phyloP scores from a whole-genome alignment of 805 yeast genomes.

The Lipomyces lipofer region DNA sequence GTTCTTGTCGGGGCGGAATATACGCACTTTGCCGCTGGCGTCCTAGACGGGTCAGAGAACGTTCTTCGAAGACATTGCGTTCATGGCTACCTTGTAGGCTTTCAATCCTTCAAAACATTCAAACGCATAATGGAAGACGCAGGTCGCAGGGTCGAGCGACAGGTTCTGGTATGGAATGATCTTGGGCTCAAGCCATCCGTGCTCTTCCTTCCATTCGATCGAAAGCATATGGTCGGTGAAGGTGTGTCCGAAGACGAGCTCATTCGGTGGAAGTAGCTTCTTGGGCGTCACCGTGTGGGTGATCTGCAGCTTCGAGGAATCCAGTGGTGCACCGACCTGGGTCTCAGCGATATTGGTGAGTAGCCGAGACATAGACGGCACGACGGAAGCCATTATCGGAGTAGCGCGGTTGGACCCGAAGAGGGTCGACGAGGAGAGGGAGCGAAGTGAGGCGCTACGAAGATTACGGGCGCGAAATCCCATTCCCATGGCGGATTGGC shows the following conservation, averaged over 20 bases:
- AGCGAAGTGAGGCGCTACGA: too few species aligned
- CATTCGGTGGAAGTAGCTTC: conserved; percentile 56
- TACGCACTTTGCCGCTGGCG: conserved; percentile 62
- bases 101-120: conserved; percentile 95
- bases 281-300: conserved; percentile 53
- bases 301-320: conserved; percentile 55
- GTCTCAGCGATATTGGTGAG: too few species aligned
- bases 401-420: too few species aligned
- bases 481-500: too few species aligned
- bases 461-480: too few species aligned
- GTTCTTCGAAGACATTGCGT: background rate
- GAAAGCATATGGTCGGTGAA: conserved; percentile 88
- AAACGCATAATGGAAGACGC: conserved; percentile 92
- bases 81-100: conserved; percentile 56
- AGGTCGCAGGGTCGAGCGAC: conserved; percentile 78
- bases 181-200: conserved; percentile 88
- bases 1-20: conserved; percentile 90
- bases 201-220: conserved; percentile 71
- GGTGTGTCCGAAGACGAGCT: conserved; percentile 67
- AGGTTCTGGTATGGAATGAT: conserved; percentile 83
- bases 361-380: too few species aligned
- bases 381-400: too few species aligned
- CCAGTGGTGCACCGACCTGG: conserved; percentile 20
- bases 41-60: conserved; percentile 39
- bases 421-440: too few species aligned